A percentile compares a stretch with the other conserved stretches of the same genome.
These are phyloP conservation scores for Domatiomyces catenatus DNA, from an alignment of 2,329 filamentous ascomycete species.

Conservation along the genomic window DNA sequence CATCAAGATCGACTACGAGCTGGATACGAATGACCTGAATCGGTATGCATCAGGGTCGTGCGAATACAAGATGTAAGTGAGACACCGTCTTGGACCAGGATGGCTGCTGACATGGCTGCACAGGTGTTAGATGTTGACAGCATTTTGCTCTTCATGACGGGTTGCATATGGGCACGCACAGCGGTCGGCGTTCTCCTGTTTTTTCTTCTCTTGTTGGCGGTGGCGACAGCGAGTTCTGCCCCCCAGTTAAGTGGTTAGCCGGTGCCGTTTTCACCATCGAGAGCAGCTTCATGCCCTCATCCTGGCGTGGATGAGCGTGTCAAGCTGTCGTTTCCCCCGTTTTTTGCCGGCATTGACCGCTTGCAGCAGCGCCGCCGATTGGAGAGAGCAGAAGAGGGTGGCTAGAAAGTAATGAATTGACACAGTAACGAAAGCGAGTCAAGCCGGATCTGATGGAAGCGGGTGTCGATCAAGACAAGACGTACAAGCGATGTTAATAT, in stretches of 20 bases:
- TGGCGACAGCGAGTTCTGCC: too few species aligned
- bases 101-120: conserved; percentile 1
- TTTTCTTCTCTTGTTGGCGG: conserved; percentile 16
- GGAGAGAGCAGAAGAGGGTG: not conserved
- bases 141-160: not conserved
- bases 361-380: not conserved
- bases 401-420: not conserved
- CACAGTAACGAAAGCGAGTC: not conserved
- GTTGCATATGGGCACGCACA: not conserved
- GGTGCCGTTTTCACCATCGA: conserved; percentile 10
- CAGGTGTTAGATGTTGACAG: conserved; percentile 7
- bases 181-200: conserved; percentile 1
- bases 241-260: too few species aligned
- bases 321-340: not conserved
- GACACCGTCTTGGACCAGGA: not conserved
- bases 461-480: not conserved
- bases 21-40: conserved; percentile 59
- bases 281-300: not conserved
- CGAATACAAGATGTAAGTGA: conserved; percentile 53
- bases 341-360: not conserved
- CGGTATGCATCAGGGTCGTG: conserved; percentile 54
- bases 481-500: not conserved
- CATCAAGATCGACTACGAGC: conserved; percentile 69
- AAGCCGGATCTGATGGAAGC: not conserved
- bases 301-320: not conserved